Percentiles rank a stretch among this genome's conserved stretches.
Conservation (phyloP, 78 protist species). For the Dictyostelium brefeldianum region DNA sequence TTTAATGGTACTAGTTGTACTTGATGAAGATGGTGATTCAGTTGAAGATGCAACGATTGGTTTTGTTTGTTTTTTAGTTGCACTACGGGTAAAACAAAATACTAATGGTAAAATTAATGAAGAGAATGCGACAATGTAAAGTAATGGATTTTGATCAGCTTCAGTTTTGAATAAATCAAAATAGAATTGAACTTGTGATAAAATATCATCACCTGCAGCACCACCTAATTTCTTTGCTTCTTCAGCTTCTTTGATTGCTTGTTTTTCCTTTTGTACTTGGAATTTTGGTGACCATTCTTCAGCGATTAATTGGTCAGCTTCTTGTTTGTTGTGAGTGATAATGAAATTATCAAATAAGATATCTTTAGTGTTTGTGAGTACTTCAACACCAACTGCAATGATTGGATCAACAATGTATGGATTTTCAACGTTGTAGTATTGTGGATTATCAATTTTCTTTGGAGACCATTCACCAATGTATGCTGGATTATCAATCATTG, state of each 20-base stretch:
- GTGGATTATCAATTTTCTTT: constrained; percentile 93
- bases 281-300: constrained; percentile 68
- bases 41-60: background rate
- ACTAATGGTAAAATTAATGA: constrained; percentile 44
- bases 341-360: constrained; percentile 97
- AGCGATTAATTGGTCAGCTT: constrained; percentile 79
- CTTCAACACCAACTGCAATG: constrained; percentile 92
- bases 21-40: background rate
- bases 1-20: background rate
- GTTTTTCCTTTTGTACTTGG: constrained; percentile 26
- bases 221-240: constrained; percentile 35
- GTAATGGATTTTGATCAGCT: constrained; percentile 55
- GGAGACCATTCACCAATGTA: constrained; percentile 94
- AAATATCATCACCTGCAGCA: background rate
- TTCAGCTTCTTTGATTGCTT: constrained; percentile 57
- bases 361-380: constrained; percentile 95
- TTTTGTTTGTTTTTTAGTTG: constrained; percentile 15
- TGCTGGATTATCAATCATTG: constrained; percentile 77
- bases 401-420: constrained; percentile 82
- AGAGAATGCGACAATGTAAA: background rate
- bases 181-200: background rate
- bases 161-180: background rate
- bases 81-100: constrained; percentile 13
- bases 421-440: constrained; percentile 91
- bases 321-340: constrained; percentile 89